Evolutionary conservation across 495 filamentous ascomycete species (phyloP).

Genomic region (Aspergillus nanangensis): DNA sequence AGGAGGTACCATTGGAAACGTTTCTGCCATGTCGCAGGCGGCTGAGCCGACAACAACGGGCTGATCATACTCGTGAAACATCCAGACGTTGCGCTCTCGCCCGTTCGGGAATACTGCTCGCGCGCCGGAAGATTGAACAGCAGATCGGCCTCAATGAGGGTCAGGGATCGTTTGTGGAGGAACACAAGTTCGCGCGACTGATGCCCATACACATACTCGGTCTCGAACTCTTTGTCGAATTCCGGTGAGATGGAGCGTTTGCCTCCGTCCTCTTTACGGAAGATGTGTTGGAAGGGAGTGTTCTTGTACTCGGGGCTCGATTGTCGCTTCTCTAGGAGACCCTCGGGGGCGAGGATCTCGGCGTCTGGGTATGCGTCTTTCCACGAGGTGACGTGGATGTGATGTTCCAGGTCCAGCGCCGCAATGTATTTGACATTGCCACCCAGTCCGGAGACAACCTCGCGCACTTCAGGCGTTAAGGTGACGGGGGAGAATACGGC

Average conservation of each 20-base stretch:
- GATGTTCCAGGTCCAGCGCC: conserved; percentile 85
- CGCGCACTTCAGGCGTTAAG: conserved; percentile 71
- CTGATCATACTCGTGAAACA: conserved; percentile 60
- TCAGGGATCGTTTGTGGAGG: conserved; percentile 71
- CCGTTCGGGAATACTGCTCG: conserved; percentile 76
- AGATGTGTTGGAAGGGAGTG: conserved; percentile 66
- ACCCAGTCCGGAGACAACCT: conserved; percentile 62
- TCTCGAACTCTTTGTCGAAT: conserved; percentile 82
- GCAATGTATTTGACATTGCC: conserved; percentile 76
- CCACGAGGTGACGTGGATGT: conserved; percentile 87
- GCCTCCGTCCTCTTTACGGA: conserved; percentile 51
- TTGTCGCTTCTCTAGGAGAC: conserved; percentile 79
- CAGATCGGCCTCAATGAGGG: conserved; percentile 87
- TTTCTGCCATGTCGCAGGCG: conserved; percentile 66
- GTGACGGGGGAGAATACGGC: conserved; percentile 90
- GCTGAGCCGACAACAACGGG: conserved; percentile 51
- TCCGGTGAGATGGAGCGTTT: conserved; percentile 59
- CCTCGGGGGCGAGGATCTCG: conserved; percentile 77
- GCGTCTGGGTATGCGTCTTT: conserved; percentile 71
- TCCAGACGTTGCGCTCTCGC: conserved; percentile 48
- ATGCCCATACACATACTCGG: conserved; percentile 78
- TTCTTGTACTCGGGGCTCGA: conserved; percentile 59
- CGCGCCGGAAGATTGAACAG: conserved; percentile 85
- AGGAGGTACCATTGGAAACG: conserved; percentile 77
- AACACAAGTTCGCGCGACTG: conserved; percentile 84